A percentile compares a stretch with the other conserved stretches of the same genome.
These are phyloP conservation scores for Quercus agrifolia DNA, from an alignment of 306 rosid genomes.

Conservation along the genomic window DNA sequence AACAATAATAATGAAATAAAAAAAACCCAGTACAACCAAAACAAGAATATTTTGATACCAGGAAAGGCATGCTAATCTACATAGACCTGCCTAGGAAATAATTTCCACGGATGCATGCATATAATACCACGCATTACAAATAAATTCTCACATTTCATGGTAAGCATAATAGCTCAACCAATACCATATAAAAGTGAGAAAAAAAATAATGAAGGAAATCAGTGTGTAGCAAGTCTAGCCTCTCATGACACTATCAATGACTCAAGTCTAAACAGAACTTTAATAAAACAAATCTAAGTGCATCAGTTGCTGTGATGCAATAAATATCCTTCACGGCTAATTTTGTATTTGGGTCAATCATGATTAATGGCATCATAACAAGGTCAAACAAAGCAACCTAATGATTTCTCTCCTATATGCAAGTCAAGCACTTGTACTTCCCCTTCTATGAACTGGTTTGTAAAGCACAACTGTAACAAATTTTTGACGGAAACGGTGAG, in stretches of 20 bases:
- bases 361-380: constrained; percentile 19
- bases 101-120: not conserved
- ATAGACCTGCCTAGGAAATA: too few relatives aligned
- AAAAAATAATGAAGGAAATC: not conserved
- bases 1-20: too few relatives aligned
- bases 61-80: too few relatives aligned
- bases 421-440: constrained; percentile 35
- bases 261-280: not conserved
- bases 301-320: not conserved
- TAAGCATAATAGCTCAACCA: not conserved
- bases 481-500: constrained; percentile 87
- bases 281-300: not conserved
- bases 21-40: too few relatives aligned
- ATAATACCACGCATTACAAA: not conserved
- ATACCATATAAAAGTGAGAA: not conserved
- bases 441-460: constrained; percentile 85
- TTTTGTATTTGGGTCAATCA: constrained; percentile 24
- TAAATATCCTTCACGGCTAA: constrained; percentile 18
- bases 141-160: not conserved
- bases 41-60: too few relatives aligned
- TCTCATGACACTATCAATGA: not conserved
- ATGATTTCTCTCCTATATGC: constrained; percentile 3
- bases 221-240: not conserved
- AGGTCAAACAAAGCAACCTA: constrained; percentile 6
- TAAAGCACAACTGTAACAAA: constrained; percentile 91